phyloP scores from a whole-genome alignment of 805 yeast species.

The Schwanniomyces pseudopolymorphus region DNA sequence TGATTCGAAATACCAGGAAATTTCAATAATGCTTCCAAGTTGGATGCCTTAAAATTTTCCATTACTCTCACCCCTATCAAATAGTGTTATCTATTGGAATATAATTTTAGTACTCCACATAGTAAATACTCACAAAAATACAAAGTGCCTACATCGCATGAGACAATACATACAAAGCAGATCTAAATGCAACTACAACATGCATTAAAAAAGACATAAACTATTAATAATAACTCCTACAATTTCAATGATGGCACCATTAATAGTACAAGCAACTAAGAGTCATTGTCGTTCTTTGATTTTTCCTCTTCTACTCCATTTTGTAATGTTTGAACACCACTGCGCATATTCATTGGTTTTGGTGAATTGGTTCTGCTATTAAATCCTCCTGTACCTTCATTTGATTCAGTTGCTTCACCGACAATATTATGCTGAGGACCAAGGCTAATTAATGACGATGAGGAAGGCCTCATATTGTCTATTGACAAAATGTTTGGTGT shows the following conservation, averaged over 20 bases:
- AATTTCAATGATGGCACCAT: not conserved
- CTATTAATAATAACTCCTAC: no score
- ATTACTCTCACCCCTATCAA: slow-evolving; percentile 1
- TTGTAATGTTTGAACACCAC: not conserved
- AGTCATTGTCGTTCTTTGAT: not conserved
- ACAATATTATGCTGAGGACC: slow-evolving; percentile 1
- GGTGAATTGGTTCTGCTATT: not conserved
- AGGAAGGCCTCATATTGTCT: slow-evolving; percentile 2
- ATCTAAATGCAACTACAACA: no score
- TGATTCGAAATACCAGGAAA: slow-evolving; percentile 17
- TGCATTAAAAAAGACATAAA: no score
- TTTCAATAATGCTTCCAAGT: slow-evolving; percentile 24
- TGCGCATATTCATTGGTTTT: not conserved
- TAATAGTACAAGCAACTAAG: not conserved
- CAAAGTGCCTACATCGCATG: no score
- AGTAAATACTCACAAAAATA: not conserved
- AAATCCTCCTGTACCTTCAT: not conserved
- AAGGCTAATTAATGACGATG: slow-evolving; percentile 10
- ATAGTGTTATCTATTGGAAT: not conserved
- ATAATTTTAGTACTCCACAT: not conserved
- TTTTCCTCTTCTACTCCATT: not conserved
- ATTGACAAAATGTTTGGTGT: slow-evolving; percentile 12
- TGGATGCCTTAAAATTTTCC: slow-evolving; percentile 17
- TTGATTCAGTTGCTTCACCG: not conserved
- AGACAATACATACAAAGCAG: no score